Conservation (phyloP, 192 early-diverging fungal species). For the Backusella morwellensis region DNA sequence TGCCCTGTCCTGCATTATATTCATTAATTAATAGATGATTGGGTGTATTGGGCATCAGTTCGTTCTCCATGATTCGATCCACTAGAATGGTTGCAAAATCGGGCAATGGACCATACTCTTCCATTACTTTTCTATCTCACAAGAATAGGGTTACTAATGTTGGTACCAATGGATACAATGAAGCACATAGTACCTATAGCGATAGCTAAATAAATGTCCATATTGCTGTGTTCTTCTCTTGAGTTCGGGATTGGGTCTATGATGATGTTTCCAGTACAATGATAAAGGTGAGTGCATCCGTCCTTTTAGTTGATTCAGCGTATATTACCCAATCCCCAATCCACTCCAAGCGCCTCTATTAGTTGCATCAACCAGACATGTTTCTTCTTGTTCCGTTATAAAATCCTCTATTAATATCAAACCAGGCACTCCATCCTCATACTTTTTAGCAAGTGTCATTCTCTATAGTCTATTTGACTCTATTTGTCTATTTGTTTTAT, state of each 20-base stretch:
- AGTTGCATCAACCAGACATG: slow-evolving; percentile 35
- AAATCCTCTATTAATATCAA: slow-evolving; percentile 46
- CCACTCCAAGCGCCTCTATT: slow-evolving; percentile 54
- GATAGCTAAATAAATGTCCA: slow-evolving; percentile 63
- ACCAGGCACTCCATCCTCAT: slow-evolving; percentile 28
- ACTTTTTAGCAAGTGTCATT: neutral
- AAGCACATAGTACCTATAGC: slow-evolving; percentile 40
- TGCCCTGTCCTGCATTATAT: slow-evolving; percentile 68
- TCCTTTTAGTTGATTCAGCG: too few relatives aligned
- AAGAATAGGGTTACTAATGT: neutral
- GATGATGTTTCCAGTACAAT: neutral
- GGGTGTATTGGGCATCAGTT: slow-evolving; percentile 39
- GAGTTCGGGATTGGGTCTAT: slow-evolving; percentile 65
- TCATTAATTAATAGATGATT: slow-evolving; percentile 65
- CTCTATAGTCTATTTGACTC: neutral
- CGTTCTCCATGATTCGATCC: slow-evolving; percentile 36
- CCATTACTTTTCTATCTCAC: slow-evolving; percentile 43
- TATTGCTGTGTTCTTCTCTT: slow-evolving; percentile 68
- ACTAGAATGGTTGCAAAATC: slow-evolving; percentile 43
- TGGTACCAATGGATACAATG: neutral
- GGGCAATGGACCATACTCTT: slow-evolving; percentile 55
- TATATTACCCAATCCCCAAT: slow-evolving; percentile 38
- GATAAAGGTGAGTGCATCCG: too few relatives aligned
- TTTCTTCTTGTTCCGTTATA: slow-evolving; percentile 48
- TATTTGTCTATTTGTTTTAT: neutral